Evolutionary conservation across 306 rosid genomes (phyloP).

Genomic region (Rosa multiflora): DNA sequence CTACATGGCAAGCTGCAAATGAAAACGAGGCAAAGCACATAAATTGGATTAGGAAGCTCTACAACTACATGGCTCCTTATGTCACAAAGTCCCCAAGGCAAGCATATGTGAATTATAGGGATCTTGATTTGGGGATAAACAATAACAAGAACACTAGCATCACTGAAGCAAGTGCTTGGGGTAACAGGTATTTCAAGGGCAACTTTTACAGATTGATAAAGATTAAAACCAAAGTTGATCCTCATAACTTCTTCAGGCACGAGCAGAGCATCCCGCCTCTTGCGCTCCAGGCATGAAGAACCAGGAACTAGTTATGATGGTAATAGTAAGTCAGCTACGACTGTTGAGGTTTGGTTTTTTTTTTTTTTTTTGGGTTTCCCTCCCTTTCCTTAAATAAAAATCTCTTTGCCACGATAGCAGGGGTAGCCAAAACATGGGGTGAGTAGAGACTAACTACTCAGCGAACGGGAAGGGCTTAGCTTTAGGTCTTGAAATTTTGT

Average conservation of each 20-base stretch:
- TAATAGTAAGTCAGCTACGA: not conserved
- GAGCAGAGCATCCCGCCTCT: slow-evolving; percentile 92
- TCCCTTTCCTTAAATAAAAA: not conserved
- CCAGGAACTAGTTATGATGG: not conserved
- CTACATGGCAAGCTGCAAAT: slow-evolving; percentile 43
- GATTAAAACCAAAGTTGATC: slow-evolving; percentile 71
- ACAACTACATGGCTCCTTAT: slow-evolving; percentile 68
- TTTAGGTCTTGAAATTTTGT: not conserved
- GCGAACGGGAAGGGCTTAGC: not conserved
- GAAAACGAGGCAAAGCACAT: slow-evolving; percentile 44
- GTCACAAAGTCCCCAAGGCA: slow-evolving; percentile 71
- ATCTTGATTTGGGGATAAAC: slow-evolving; percentile 84
- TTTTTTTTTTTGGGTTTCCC: not conserved
- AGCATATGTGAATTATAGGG: slow-evolving; percentile 83
- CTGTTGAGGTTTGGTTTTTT: not conserved
- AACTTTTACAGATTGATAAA: slow-evolving; percentile 63
- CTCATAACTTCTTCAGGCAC: slow-evolving; percentile 79
- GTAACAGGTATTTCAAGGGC: slow-evolving; percentile 65
- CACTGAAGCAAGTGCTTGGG: slow-evolving; percentile 64
- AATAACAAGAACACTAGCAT: slow-evolving; percentile 43
- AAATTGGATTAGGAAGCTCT: slow-evolving; percentile 73
- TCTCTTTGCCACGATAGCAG: not conserved
- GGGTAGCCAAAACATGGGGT: not conserved
- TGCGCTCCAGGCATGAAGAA: slow-evolving; percentile 14
- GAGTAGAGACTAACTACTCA: not conserved